Conservation (phyloP, 768 basidiomycete genomes). For the Lyophyllum shimeji region DNA sequence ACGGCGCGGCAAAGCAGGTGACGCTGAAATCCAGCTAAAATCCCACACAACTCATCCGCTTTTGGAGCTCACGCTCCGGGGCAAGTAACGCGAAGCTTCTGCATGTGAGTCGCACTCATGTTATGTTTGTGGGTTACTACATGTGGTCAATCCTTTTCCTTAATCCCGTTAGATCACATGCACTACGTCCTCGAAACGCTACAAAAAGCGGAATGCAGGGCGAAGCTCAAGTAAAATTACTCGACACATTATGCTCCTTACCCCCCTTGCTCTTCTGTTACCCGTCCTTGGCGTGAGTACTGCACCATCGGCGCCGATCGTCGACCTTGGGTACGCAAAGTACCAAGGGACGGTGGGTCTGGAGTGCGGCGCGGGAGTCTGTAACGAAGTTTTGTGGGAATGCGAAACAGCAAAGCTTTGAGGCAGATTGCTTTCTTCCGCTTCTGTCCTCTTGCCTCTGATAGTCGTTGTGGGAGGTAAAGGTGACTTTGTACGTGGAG, state of each 20-base stretch:
- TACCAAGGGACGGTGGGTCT: slow-evolving; percentile 39
- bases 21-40: too few species aligned
- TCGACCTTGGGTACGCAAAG: slow-evolving; percentile 44
- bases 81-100: background rate
- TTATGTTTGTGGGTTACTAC: background rate
- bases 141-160: background rate
- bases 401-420: background rate
- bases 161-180: background rate
- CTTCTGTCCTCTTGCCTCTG: slow-evolving; percentile 11
- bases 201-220: background rate
- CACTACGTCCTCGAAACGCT: background rate
- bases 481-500: slow-evolving; percentile 4
- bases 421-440: background rate
- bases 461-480: background rate
- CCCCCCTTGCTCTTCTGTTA: background rate
- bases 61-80: background rate
- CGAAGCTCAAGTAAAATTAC: background rate
- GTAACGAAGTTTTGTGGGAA: slow-evolving; percentile 16
- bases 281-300: slow-evolving; percentile 1
- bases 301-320: slow-evolving; percentile 19
- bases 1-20: too few species aligned
- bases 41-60: too few species aligned
- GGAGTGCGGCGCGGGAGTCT: slow-evolving; percentile 23
- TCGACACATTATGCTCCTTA: background rate
- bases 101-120: background rate